A percentile compares a stretch with the other conserved stretches of the same genome.
phyloP scores from a whole-genome alignment of 352 stramenopile genomes.

The Plasmopara halstedii region DNA sequence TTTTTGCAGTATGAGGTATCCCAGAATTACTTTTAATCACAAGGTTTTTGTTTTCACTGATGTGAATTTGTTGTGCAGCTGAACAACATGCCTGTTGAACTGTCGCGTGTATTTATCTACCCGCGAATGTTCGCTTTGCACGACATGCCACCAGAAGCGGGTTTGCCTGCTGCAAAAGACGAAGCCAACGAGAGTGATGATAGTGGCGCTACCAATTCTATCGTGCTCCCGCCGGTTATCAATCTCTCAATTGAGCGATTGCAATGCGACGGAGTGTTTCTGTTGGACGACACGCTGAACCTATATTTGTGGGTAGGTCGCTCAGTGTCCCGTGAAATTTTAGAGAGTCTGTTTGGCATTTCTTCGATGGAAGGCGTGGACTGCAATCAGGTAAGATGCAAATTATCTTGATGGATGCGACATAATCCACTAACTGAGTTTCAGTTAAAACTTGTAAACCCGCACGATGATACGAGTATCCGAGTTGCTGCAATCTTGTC shows the following conservation, averaged over 20 bases:
- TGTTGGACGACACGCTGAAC: constrained; percentile 95
- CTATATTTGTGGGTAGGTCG: constrained; percentile 97
- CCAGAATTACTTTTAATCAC: neutral
- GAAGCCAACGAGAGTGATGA: constrained; percentile 16
- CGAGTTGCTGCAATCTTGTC: constrained; percentile 85
- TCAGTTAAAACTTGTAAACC: constrained; percentile 68
- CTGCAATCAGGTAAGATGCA: constrained; percentile 52
- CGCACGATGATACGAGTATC: constrained; percentile 76
- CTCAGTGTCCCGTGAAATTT: constrained; percentile 71
- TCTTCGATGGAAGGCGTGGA: constrained; percentile 93
- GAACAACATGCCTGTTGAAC: constrained; percentile 90
- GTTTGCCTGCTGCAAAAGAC: constrained; percentile 62
- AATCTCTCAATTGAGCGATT: constrained; percentile 94
- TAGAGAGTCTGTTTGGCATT: constrained; percentile 93
- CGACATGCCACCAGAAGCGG: constrained; percentile 86
- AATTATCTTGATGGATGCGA: neutral
- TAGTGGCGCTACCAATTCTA: constrained; percentile 29
- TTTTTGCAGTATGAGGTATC: constrained; percentile 86
- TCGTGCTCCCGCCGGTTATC: constrained; percentile 84
- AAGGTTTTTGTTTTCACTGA: constrained; percentile 1
- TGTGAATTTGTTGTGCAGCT: constrained; percentile 34
- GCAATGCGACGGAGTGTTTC: constrained; percentile 91
- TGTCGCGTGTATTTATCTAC: constrained; percentile 94
- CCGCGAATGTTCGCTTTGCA: constrained; percentile 94
- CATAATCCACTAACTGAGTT: neutral